Percentiles rank a stretch among this genome's conserved stretches.
These are phyloP conservation scores for Wickerhamiella shivajii DNA, from an alignment of 805 yeast species.

Conservation along the genomic window DNA sequence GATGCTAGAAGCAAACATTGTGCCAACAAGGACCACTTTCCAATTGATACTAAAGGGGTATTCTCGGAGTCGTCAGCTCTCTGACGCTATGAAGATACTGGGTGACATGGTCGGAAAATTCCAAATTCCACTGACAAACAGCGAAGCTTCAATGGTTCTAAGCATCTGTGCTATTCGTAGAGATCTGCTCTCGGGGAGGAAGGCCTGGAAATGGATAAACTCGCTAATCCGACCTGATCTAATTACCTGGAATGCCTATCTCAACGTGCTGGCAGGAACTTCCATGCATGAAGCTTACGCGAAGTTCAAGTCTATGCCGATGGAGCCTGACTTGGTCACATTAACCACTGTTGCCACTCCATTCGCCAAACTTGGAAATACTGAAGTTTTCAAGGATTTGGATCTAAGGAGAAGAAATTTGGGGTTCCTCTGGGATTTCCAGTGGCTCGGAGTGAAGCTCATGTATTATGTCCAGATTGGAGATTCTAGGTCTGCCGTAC, in stretches of 20 bases:
- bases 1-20: conserved; percentile 22
- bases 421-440: conserved; percentile 19
- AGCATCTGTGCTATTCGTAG: conserved; percentile 20
- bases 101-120: conserved; percentile 15
- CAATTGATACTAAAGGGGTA: conserved; percentile 25
- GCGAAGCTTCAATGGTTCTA: conserved; percentile 18
- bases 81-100: conserved; percentile 22
- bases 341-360: conserved; percentile 17
- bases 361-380: conserved; percentile 13
- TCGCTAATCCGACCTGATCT: conserved; percentile 16
- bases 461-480: conserved; percentile 24
- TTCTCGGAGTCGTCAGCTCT: conserved; percentile 27
- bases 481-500: conserved; percentile 26
- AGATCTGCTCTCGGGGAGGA: conserved; percentile 19
- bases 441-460: conserved; percentile 22
- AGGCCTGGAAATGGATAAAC: conserved; percentile 20
- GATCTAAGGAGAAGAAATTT: conserved; percentile 14
- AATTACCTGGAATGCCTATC: conserved; percentile 22
- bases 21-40: conserved; percentile 23
- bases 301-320: conserved; percentile 20
- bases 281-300: conserved; percentile 23
- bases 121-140: conserved; percentile 15
- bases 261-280: conserved; percentile 22
- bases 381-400: conserved; percentile 3
- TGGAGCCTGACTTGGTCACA: conserved; percentile 14